These are phyloP conservation scores for Entomortierella lignicola DNA, from an alignment of 192 early-diverging fungal genomes.

Conservation along the genomic window DNA sequence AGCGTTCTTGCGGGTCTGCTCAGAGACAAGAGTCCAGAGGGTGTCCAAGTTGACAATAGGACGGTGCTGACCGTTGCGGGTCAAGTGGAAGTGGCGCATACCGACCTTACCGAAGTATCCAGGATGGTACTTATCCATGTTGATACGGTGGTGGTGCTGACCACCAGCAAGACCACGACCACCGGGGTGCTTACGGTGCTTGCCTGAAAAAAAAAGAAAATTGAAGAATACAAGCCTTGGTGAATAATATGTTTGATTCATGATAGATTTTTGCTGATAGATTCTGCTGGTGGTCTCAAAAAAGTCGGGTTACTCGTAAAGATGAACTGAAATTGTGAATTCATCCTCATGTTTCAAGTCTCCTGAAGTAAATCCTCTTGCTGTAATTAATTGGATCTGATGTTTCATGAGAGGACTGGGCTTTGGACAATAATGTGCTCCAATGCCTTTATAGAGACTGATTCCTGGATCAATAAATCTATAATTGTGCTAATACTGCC, in stretches of 20 bases:
- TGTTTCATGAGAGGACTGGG: no score
- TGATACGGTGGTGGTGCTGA: constrained; percentile 99
- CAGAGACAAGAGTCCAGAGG: constrained; percentile 91
- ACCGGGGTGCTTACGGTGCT: constrained; percentile 99
- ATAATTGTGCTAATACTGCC: no score
- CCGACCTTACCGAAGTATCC: constrained; percentile 99
- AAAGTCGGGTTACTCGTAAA: no score
- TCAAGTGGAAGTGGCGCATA: constrained; percentile 99
- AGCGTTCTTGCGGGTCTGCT: constrained; percentile 85
- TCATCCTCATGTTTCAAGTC: no score
- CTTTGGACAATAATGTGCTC: no score
- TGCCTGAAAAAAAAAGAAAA: constrained; percentile 61
- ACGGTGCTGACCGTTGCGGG: constrained; percentile 86
- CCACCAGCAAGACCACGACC: constrained; percentile 99
- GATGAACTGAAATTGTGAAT: no score
- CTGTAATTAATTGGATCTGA: no score
- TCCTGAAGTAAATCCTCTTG: no score
- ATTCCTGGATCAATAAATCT: no score
- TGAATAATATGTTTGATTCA: not conserved
- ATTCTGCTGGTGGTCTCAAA: no score
- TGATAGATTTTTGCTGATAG: not conserved
- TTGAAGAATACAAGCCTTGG: not conserved
- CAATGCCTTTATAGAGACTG: no score
- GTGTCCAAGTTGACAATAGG: constrained; percentile 94
- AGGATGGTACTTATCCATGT: constrained; percentile 99